Evolutionary conservation across 1,139 yeast species (phyloP), one percentile per base, ranked within the genome.

Genomic region (Wickerhamomyces sp.): DNA sequence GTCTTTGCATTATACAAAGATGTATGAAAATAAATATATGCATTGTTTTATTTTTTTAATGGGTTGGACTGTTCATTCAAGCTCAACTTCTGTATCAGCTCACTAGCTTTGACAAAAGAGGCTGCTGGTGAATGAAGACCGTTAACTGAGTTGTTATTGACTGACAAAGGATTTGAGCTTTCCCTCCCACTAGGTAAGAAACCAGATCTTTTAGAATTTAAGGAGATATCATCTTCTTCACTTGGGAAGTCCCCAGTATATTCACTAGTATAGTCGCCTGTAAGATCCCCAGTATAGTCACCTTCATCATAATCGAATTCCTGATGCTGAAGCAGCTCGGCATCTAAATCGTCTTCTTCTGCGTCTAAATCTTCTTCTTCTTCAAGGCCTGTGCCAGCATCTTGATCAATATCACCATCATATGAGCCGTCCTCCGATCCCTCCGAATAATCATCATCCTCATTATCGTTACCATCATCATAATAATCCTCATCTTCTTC

Each of bases 191-290:
- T 33, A 7, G 54, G 55, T 16, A 47, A 28, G 17, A 47, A 40
- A 1, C 48, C 51, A 4, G 30, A 28, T 17, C 21, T n/a, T 24
- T 47, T 37, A 14, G 44, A 38, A 13, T 42, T 43, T 30, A 47
- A 16, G 2, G 46, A 40, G 14, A 43, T 47, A 5, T 29, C 44
- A 37, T 48, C 50, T 6, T 42, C 33, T 9, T 56, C 63, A 6
- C 47, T 58, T 2, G 51, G 59, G 1, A 54, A 59, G 9, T 53
- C 58, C 3, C 54, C 59, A 3, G 55, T 61, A 2, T 52, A 60
- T 13, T 55, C 59, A 14, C 60, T 63, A 18, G 55, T 57, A 10
- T 56, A 62, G 4, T 58, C 44, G 22, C 37, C 41, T 9, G 61
- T 44, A 19, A 29, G 28, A 10, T 40, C 44, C 21, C 37, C 41